These are phyloP conservation scores for Trichoderma koningii DNA, from an alignment of 2,329 filamentous ascomycete species.

Conservation along the genomic window DNA sequence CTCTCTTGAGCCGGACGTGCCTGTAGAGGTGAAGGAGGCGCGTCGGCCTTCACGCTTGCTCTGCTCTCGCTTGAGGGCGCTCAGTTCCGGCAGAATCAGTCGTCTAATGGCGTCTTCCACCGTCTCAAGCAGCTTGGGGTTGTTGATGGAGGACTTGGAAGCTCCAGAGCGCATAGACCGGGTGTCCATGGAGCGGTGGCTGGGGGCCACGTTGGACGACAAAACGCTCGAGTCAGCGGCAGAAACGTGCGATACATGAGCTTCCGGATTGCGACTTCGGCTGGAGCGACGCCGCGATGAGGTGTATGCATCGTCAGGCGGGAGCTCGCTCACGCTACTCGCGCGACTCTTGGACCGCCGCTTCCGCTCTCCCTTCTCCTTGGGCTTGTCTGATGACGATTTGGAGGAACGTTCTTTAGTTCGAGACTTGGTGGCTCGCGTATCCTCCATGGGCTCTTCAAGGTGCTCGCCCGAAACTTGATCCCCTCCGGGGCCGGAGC, in stretches of 20 bases:
- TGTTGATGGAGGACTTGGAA: constrained; percentile 79
- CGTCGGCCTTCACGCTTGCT: constrained; percentile 72
- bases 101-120: constrained; percentile 92
- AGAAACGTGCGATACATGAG: constrained; percentile 53
- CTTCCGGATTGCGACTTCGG: constrained; percentile 53
- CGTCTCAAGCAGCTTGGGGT: constrained; percentile 85
- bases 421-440: constrained; percentile 49
- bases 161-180: constrained; percentile 54
- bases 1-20: constrained; percentile 56
- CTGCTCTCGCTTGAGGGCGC: constrained; percentile 86
- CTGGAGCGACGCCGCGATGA: constrained; percentile 52
- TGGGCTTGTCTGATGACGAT: constrained; percentile 46
- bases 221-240: constrained; percentile 57
- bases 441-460: constrained; percentile 46
- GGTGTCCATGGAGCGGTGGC: constrained; percentile 58
- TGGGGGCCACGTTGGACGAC: constrained; percentile 56
- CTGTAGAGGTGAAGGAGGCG: constrained; percentile 63
- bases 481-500: constrained; percentile 51
- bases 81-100: constrained; percentile 87
- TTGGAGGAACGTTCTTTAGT: constrained; percentile 44
- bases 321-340: constrained; percentile 52
- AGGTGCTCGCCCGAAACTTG: constrained; percentile 37
- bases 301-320: constrained; percentile 49
- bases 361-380: constrained; percentile 55
- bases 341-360: constrained; percentile 51